Evolutionary conservation across 208 protist genomes (phyloP).

Genomic region (Leptomonas seymouri): DNA sequence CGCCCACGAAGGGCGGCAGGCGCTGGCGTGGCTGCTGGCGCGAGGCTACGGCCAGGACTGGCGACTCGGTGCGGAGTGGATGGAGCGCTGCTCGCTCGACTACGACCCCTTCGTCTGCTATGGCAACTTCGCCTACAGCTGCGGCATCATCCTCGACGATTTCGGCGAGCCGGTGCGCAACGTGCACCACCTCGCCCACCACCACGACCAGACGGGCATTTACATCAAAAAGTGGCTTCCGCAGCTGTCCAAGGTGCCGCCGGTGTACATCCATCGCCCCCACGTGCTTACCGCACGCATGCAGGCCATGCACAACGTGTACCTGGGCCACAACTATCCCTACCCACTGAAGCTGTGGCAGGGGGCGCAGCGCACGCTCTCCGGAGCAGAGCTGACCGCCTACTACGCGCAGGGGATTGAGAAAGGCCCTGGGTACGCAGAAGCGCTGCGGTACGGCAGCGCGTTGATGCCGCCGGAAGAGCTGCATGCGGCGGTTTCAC

Average conservation of each 20-base stretch:
- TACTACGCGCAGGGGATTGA: conserved; percentile 54
- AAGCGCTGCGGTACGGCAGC: conserved; percentile 72
- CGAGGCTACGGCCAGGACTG: conserved; percentile 90
- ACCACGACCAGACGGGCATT: conserved; percentile 90
- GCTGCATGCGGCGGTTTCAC: conserved; percentile 39
- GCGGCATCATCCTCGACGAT: conserved; percentile 79
- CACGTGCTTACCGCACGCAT: conserved; percentile 86
- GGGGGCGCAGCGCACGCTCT: conserved; percentile 66
- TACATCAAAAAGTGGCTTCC: conserved; percentile 92
- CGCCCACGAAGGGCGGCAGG: conserved; percentile 74
- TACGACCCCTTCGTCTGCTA: conserved; percentile 92
- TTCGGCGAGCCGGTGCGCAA: conserved; percentile 83
- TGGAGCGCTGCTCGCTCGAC: conserved; percentile 89
- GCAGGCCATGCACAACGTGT: conserved; percentile 87
- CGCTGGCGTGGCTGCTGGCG: conserved; percentile 82
- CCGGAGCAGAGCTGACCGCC: conserved; percentile 50
- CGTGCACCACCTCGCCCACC: conserved; percentile 81
- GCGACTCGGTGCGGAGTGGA: conserved; percentile 89
- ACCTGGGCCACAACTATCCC: conserved; percentile 85
- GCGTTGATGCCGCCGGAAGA: conserved; percentile 71
- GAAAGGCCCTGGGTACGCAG: conserved; percentile 62
- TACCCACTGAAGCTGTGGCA: conserved; percentile 92
- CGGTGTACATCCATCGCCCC: conserved; percentile 90
- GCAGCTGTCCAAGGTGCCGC: conserved; percentile 82
- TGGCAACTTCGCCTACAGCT: conserved; percentile 80